phyloP scores from a whole-genome alignment of 352 stramenopile genomes.

The Phytophthora niederhauseri region DNA sequence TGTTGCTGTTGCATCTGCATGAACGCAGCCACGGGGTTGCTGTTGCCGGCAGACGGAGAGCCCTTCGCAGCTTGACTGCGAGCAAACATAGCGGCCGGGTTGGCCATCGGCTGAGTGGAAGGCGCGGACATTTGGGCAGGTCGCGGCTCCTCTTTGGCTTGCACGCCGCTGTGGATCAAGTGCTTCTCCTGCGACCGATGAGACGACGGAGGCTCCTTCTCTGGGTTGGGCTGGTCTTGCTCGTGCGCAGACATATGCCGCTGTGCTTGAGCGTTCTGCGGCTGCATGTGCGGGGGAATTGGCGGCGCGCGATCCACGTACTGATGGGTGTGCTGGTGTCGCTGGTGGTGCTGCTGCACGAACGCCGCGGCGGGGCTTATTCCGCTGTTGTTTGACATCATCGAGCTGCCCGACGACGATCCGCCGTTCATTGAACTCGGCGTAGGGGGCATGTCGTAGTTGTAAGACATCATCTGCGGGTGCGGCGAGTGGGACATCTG shows the following conservation, averaged over 20 bases:
- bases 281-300: constrained; percentile 27
- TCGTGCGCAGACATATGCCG: constrained; percentile 28
- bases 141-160: constrained; percentile 24
- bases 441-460: constrained; percentile 32
- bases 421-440: constrained; percentile 27
- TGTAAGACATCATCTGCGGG: constrained; percentile 53
- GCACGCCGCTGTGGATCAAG: constrained; percentile 6
- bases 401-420: constrained; percentile 20
- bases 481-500: constrained; percentile 45
- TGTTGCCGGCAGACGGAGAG: constrained; percentile 11
- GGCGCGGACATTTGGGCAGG: constrained; percentile 8
- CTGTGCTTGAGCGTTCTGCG: constrained; percentile 11
- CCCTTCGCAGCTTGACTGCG: constrained; percentile 44
- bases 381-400: constrained; percentile 27
- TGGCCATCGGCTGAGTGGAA: constrained; percentile 34
- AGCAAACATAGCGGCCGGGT: constrained; percentile 68
- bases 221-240: constrained; percentile 34
- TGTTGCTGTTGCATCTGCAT: constrained; percentile 59
- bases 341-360: constrained; percentile 43
- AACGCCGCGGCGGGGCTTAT: constrained; percentile 48
- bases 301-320: constrained; percentile 25
- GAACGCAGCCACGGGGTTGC: constrained; percentile 62
- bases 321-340: constrained; percentile 37
- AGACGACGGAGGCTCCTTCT: constrained; percentile 34
- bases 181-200: constrained; percentile 31